Conservation (phyloP, 352 stramenopile species). For the Pythium aphanidermatum region DNA sequence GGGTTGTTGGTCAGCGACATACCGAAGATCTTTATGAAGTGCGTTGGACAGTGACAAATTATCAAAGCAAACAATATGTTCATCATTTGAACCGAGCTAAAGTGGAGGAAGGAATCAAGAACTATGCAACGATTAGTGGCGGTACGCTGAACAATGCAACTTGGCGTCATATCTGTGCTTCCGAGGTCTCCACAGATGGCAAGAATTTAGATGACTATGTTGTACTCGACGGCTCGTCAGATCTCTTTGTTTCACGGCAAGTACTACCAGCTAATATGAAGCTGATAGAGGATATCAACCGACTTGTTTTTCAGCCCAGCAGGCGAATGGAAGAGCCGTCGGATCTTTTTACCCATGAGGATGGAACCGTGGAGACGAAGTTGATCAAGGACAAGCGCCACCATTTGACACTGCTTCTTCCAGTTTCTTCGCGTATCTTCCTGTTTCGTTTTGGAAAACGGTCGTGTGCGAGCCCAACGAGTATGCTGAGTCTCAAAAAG, state of each 20-base stretch:
- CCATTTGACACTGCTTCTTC: slow-evolving; percentile 6
- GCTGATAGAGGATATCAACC: slow-evolving; percentile 6
- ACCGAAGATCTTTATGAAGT: slow-evolving; percentile 1
- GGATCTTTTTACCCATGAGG: slow-evolving; percentile 5
- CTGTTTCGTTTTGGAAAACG: slow-evolving; percentile 9
- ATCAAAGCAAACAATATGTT: slow-evolving; percentile 8
- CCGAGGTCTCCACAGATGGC: background rate
- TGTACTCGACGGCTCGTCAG: slow-evolving; percentile 4
- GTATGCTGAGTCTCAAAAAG: background rate
- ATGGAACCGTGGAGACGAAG: slow-evolving; percentile 4
- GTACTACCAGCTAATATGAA: slow-evolving; percentile 2
- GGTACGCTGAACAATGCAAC: slow-evolving; percentile 8
- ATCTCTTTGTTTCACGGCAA: slow-evolving; percentile 4
- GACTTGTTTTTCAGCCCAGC: slow-evolving; percentile 7
- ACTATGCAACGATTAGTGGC: slow-evolving; percentile 1
- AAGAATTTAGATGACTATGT: slow-evolving; percentile 13
- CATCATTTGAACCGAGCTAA: background rate
- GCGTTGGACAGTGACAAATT: slow-evolving; percentile 11
- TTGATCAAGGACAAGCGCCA: slow-evolving; percentile 10
- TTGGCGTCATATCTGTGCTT: slow-evolving; percentile 8
- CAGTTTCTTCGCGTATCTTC: slow-evolving; percentile 14
- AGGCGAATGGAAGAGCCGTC: slow-evolving; percentile 3
- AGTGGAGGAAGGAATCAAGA: slow-evolving; percentile 6
- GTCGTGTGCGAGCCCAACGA: slow-evolving; percentile 10
- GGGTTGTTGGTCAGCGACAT: too few relatives aligned